phyloP scores from a whole-genome alignment of 2,329 filamentous ascomycete species.

The Didymella segeticola region DNA sequence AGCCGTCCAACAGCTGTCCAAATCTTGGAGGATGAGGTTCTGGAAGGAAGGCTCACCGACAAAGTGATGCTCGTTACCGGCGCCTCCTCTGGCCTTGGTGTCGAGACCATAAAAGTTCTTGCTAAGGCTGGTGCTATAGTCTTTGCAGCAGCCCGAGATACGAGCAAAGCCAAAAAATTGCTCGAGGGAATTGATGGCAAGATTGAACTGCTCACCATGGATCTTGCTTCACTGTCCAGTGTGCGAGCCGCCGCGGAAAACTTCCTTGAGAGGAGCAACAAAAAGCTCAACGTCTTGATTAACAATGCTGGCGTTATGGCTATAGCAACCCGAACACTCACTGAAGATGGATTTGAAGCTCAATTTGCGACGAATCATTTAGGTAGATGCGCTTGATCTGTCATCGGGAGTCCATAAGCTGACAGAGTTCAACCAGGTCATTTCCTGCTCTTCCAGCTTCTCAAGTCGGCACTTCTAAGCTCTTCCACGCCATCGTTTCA shows the following conservation, averaged over 20 bases:
- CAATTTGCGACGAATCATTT: constrained; percentile 56
- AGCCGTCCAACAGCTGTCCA: constrained; percentile 49
- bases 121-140: constrained; percentile 55
- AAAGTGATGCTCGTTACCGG: constrained; percentile 39
- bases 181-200: constrained; percentile 1
- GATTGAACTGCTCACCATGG: constrained; percentile 23
- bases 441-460: no score
- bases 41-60: constrained; percentile 31
- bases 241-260: constrained; percentile 24
- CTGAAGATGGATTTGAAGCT: constrained; percentile 43
- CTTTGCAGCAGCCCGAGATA: constrained; percentile 53
- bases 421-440: no score
- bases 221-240: constrained; percentile 22
- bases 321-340: constrained; percentile 32
- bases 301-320: constrained; percentile 46
- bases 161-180: constrained; percentile 28
- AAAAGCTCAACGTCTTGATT: constrained; percentile 31
- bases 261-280: constrained; percentile 20
- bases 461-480: no score
- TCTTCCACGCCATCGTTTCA: no score
- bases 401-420: no score
- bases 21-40: constrained; percentile 46
- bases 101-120: constrained; percentile 48
- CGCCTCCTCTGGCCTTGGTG: constrained; percentile 33
- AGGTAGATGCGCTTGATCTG: no score